phyloP scores from a whole-genome alignment of 441 rosid genomes.

The Brassica hybrid region DNA sequence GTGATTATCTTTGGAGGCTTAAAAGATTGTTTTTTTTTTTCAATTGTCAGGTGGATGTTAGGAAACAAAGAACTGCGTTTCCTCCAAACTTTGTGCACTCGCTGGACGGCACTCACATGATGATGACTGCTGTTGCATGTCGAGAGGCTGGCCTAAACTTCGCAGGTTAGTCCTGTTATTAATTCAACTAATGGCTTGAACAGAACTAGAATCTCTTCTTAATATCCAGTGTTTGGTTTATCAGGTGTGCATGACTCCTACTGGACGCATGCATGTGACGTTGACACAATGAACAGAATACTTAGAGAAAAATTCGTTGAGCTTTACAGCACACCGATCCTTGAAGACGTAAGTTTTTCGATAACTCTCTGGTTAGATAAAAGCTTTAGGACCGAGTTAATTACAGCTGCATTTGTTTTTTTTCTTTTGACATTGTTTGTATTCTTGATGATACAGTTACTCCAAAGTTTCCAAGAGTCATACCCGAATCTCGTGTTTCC shows the following conservation, averaged over 20 bases:
- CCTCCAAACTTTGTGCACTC: slow-evolving; percentile 99
- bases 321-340: slow-evolving; percentile 81
- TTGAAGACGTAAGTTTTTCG: slow-evolving; percentile 82
- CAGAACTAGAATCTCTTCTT: neutral
- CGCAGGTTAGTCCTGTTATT: slow-evolving; percentile 65
- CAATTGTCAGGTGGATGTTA: slow-evolving; percentile 63
- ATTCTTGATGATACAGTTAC: no score
- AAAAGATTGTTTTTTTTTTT: slow-evolving; percentile 15
- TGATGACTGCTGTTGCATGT: slow-evolving; percentile 99
- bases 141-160: slow-evolving; percentile 81
- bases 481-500: no score
- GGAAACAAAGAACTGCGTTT: slow-evolving; percentile 94
- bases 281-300: slow-evolving; percentile 86
- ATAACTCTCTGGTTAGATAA: slow-evolving; percentile 10
- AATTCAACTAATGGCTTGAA: neutral
- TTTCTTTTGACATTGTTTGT: no score
- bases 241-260: slow-evolving; percentile 98
- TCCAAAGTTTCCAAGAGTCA: no score
- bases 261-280: slow-evolving; percentile 98
- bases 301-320: slow-evolving; percentile 93
- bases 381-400: neutral
- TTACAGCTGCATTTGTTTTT: no score
- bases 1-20: neutral
- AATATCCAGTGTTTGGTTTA: neutral
- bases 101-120: slow-evolving; percentile 97